These are phyloP conservation scores for Fallopia convolvulus DNA, from an alignment of 148 eudicot genomes.

Conservation along the genomic window DNA sequence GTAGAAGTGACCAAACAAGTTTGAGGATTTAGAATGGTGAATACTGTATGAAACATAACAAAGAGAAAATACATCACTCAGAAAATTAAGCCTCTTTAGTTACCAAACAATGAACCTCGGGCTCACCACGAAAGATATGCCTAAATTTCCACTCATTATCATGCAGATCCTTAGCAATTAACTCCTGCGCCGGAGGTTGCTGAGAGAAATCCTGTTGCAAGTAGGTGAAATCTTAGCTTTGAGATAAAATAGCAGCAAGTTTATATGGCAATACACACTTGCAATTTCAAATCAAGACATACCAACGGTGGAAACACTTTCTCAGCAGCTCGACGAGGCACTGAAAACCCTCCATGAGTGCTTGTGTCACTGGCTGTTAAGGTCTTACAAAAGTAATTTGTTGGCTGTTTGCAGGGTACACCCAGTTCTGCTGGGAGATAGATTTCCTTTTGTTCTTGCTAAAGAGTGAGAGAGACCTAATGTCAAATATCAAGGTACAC, in stretches of 20 bases:
- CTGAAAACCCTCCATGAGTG: slow-evolving; percentile 80
- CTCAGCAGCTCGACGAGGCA: slow-evolving; percentile 78
- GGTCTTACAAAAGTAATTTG: slow-evolving; percentile 67
- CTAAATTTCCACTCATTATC: slow-evolving; percentile 76
- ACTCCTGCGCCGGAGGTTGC: slow-evolving; percentile 67
- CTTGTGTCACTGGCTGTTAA: slow-evolving; percentile 78
- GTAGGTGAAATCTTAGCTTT: not conserved
- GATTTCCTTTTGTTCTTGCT: slow-evolving; percentile 72
- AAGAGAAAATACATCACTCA: not conserved
- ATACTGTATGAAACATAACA: not conserved
- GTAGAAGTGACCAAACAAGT: not conserved
- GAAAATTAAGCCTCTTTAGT: not conserved
- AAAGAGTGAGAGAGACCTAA: not conserved
- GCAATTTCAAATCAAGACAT: slow-evolving; percentile 15
- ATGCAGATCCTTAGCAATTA: slow-evolving; percentile 64
- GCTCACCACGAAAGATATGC: slow-evolving; percentile 64
- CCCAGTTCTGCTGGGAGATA: slow-evolving; percentile 64
- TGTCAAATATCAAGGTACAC: not conserved
- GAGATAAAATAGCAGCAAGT: not conserved
- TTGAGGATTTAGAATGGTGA: not conserved
- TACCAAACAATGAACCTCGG: not conserved
- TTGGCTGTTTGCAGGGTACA: slow-evolving; percentile 61
- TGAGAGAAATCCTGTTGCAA: slow-evolving; percentile 46
- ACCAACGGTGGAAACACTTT: slow-evolving; percentile 79
- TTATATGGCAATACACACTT: not conserved